Evolutionary conservation across 345 rosid species (phyloP), one percentile per base, ranked within the genome.

Genomic region (Microthlaspi erraticum): DNA sequence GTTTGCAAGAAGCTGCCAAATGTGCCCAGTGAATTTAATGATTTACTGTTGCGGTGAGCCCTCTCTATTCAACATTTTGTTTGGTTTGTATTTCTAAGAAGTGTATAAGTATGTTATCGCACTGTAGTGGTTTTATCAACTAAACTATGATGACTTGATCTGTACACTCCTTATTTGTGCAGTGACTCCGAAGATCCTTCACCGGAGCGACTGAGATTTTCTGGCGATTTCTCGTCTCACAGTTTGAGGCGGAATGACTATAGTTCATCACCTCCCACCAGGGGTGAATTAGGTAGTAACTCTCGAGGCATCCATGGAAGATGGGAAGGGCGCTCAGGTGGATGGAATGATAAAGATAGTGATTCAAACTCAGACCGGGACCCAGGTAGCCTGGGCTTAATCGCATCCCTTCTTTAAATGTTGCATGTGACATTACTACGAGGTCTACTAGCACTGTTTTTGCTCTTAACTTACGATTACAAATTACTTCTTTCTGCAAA

Each of bases 251-350:
- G 85, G 46, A 84, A 83, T 48, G 99, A 94, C 62, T 86, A 88
- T 81, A 83, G 96, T 51, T 91, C 98, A 23, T 92, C 99, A 29
- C 97, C 96, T 39, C 97, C 96, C 50, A 85, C 81, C 60, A 83
- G 87, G 81, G 98, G 91, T 70, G 99, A 91, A 51, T 49, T 70
- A 2, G 81, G 88, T 49, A 76, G 73, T 60, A 81, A 77, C 68
- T 81, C 86, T 37, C 77, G 86, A 68, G 89, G 85, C 60, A 48
- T 36, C 43, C 88, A 81, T 70, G 97, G 96, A 77, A 85, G 88
- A 68, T 89, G 99, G 96, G 99, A 94, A 58, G 82, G 84, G 66
- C 87, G 89, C 63, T 84, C 98, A 54, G 83, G 86, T 43, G 95
- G 90, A 55, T 83, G 88, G 82, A 84, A 82, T 68, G 97, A 94